phyloP scores from a whole-genome alignment of 331 rosid species.

The Phaseolus coccineus region DNA sequence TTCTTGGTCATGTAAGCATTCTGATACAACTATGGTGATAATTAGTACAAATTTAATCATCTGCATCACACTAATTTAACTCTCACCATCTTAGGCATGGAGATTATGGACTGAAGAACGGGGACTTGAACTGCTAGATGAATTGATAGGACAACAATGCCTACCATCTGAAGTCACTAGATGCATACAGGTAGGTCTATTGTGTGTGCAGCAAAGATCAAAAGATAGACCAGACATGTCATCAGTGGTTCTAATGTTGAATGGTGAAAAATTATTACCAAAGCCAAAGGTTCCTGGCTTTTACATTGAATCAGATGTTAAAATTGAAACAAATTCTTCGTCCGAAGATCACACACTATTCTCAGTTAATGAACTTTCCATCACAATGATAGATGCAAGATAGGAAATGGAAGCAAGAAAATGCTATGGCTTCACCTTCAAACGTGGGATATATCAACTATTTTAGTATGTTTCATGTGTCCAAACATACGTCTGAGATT shows the following conservation, averaged over 20 bases:
- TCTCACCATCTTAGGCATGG: background rate
- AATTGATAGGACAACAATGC: background rate
- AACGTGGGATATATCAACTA: background rate
- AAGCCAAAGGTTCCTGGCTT: constrained; percentile 1
- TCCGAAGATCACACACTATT: background rate
- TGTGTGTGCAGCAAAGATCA: background rate
- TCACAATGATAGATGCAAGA: background rate
- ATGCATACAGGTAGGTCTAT: constrained; percentile 1
- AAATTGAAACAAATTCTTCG: background rate
- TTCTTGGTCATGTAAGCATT: background rate
- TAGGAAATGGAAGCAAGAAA: background rate
- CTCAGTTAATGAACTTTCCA: background rate
- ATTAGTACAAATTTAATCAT: background rate
- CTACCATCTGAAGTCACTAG: background rate
- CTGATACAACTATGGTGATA: background rate
- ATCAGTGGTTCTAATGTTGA: background rate
- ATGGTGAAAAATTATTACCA: background rate
- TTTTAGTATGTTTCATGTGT: background rate
- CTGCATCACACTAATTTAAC: background rate
- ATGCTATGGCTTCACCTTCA: background rate
- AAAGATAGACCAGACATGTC: background rate
- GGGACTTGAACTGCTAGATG: background rate
- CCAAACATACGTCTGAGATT: background rate
- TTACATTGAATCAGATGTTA: background rate
- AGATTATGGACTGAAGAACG: constrained; percentile 9